Evolutionary conservation across 2,329 filamentous ascomycete species (phyloP).

Genomic region (Talaromyces sp.): DNA sequence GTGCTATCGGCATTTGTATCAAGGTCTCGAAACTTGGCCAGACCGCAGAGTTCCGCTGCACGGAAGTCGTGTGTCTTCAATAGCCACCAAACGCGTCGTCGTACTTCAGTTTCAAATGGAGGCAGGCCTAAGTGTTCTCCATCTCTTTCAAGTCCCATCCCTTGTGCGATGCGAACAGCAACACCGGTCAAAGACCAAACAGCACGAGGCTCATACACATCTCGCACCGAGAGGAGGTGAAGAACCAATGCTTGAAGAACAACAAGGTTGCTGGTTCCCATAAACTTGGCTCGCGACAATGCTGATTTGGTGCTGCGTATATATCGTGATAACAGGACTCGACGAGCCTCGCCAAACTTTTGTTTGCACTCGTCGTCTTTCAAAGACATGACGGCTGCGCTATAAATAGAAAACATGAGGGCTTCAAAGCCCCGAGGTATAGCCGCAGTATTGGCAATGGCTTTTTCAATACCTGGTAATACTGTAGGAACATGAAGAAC

Average conservation of each 20-base stretch:
- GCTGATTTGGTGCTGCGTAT: neutral
- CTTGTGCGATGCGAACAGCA: constrained; percentile 27
- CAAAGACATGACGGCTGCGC: neutral
- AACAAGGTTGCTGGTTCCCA: neutral
- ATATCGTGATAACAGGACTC: neutral
- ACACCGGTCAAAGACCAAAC: neutral
- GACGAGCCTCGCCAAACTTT: neutral
- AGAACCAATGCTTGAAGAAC: constrained; percentile 5
- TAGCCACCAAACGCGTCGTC: constrained; percentile 49
- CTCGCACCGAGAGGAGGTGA: constrained; percentile 1
- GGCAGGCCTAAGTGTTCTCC: constrained; percentile 42
- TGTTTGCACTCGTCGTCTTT: neutral
- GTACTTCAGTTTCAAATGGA: constrained; percentile 48
- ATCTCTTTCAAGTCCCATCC: constrained; percentile 48
- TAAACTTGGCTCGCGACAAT: constrained; percentile 4
- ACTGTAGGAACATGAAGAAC: constrained; percentile 1
- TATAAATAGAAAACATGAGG: constrained; percentile 4
- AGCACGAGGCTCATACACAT: neutral
- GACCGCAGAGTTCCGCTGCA: constrained; percentile 46
- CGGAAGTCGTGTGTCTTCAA: constrained; percentile 43
- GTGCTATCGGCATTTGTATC: neutral
- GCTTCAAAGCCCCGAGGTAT: neutral
- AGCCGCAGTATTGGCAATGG: neutral
- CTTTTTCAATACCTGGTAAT: neutral
- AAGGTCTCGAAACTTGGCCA: constrained; percentile 25